phyloP scores from a whole-genome alignment of 1,284 basidiomycete species.

The Phellinidium pouzarii region DNA sequence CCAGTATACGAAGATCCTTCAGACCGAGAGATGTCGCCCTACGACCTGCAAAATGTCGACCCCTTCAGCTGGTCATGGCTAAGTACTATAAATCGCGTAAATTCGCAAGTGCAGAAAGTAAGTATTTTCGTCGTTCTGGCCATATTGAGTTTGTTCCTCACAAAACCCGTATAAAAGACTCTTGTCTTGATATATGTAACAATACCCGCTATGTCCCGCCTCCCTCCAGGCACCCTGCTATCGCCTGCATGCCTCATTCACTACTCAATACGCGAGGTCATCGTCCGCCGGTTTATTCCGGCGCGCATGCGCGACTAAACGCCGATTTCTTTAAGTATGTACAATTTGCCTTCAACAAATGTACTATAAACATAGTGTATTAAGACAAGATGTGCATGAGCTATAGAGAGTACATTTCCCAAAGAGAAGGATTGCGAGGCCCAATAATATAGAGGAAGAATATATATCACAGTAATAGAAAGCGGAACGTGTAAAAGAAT shows the following conservation, averaged over 20 bases:
- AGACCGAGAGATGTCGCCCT: slow-evolving; percentile 60
- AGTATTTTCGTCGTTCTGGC: slow-evolving; percentile 16
- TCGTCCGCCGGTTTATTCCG: slow-evolving; percentile 82
- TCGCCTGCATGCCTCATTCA: slow-evolving; percentile 66
- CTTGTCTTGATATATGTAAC: slow-evolving; percentile 87
- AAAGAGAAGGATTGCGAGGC: neutral
- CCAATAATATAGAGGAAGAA: too few species aligned
- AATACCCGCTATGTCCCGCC: slow-evolving; percentile 64
- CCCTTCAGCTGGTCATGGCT: slow-evolving; percentile 93
- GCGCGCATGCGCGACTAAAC: slow-evolving; percentile 82
- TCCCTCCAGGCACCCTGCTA: slow-evolving; percentile 46
- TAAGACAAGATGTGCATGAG: neutral
- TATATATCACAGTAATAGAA: neutral
- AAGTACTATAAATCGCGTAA: slow-evolving; percentile 94
- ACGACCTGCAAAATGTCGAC: slow-evolving; percentile 56
- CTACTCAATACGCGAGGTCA: slow-evolving; percentile 82
- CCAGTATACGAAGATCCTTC: slow-evolving; percentile 82
- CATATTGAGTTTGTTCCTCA: slow-evolving; percentile 3
- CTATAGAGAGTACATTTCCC: neutral
- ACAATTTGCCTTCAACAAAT: neutral
- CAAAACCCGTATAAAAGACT: slow-evolving; percentile 46
- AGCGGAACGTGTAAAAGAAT: slow-evolving; percentile 18
- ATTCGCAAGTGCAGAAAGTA: slow-evolving; percentile 95
- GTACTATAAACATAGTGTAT: slow-evolving; percentile 7
- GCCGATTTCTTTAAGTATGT: neutral